Evolutionary conservation across 495 filamentous ascomycete species (phyloP).

Genomic region (Trichoderma virens): DNA sequence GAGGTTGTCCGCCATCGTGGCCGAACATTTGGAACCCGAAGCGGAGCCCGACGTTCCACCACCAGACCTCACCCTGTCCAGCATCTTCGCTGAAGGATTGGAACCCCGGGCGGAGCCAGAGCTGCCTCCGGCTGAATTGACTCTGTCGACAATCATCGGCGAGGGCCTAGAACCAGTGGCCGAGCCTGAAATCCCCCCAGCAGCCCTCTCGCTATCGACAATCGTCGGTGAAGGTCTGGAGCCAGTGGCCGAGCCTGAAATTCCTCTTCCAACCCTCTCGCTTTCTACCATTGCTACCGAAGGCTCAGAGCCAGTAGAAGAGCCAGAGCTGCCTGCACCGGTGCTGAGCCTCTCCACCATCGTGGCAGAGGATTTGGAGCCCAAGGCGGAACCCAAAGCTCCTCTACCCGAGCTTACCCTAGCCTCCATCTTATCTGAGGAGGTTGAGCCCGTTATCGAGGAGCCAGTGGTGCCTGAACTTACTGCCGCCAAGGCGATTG

Average conservation of each 20-base stretch:
- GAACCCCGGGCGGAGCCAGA: constrained; percentile 23
- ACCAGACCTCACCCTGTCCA: constrained; percentile 18
- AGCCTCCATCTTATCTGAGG: constrained; percentile 20
- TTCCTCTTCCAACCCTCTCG: constrained; percentile 16
- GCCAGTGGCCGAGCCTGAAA: constrained; percentile 14
- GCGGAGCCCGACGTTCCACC: constrained; percentile 21
- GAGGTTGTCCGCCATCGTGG: constrained; percentile 15
- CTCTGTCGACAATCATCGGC: constrained; percentile 22
- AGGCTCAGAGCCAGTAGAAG: constrained; percentile 11
- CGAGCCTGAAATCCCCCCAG: constrained; percentile 17
- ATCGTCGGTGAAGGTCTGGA: constrained; percentile 16
- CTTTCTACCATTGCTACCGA: constrained; percentile 24
- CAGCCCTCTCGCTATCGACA: constrained; percentile 21
- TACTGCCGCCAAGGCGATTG: neutral
- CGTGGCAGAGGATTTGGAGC: constrained; percentile 12
- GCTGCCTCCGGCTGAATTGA: constrained; percentile 17
- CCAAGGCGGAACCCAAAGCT: constrained; percentile 17
- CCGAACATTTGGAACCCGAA: constrained; percentile 22
- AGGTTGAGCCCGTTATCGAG: constrained; percentile 20
- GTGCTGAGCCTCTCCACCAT: constrained; percentile 24
- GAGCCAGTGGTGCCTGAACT: constrained; percentile 3
- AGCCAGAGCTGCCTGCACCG: neutral
- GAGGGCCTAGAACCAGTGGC: constrained; percentile 19
- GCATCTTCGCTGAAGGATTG: constrained; percentile 17
- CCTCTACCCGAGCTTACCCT: constrained; percentile 19